Evolutionary conservation across 805 yeast genomes (phyloP).

Genomic region (Candida wancherniae): DNA sequence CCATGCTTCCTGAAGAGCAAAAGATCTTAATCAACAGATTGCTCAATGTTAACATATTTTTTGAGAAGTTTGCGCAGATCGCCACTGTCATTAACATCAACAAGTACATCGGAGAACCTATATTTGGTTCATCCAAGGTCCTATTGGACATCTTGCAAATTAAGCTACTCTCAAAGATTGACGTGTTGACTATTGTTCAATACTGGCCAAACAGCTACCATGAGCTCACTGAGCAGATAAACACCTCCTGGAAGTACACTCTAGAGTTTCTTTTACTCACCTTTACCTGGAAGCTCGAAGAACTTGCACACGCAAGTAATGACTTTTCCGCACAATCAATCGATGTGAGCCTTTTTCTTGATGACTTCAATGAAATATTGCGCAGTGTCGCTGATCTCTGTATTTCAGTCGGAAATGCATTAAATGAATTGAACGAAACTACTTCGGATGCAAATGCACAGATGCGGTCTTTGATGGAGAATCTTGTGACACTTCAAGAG

Average conservation of each 20-base stretch:
- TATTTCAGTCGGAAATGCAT: conserved; percentile 7
- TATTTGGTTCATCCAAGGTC: conserved; percentile 10
- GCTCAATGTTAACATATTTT: conserved; percentile 13
- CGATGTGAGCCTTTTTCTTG: conserved; percentile 23
- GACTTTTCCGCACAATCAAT: conserved; percentile 18
- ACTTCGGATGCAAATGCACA: conserved; percentile 4
- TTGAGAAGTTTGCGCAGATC: conserved; percentile 23
- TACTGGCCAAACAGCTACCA: conserved; percentile 21
- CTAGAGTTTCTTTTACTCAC: conserved; percentile 24
- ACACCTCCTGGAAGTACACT: conserved; percentile 15
- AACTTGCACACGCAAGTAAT: conserved; percentile 21
- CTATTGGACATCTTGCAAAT: conserved; percentile 15
- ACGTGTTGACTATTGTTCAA: conserved; percentile 17
- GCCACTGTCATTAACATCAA: conserved; percentile 24
- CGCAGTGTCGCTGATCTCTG: conserved; percentile 11
- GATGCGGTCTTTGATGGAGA: conserved; percentile 14
- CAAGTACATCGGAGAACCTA: conserved; percentile 17
- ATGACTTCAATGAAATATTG: conserved; percentile 17
- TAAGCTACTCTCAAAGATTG: conserved; percentile 20
- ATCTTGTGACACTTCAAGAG: conserved; percentile 22
- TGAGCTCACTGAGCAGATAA: conserved; percentile 10
- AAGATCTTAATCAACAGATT: conserved; percentile 13
- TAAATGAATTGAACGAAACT: conserved; percentile 8
- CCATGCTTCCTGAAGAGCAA: conserved; percentile 15
- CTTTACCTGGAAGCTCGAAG: conserved; percentile 34